Conservation (phyloP, 176 grass and related monocot species). For the Dendrocalamus sinicus region DNA sequence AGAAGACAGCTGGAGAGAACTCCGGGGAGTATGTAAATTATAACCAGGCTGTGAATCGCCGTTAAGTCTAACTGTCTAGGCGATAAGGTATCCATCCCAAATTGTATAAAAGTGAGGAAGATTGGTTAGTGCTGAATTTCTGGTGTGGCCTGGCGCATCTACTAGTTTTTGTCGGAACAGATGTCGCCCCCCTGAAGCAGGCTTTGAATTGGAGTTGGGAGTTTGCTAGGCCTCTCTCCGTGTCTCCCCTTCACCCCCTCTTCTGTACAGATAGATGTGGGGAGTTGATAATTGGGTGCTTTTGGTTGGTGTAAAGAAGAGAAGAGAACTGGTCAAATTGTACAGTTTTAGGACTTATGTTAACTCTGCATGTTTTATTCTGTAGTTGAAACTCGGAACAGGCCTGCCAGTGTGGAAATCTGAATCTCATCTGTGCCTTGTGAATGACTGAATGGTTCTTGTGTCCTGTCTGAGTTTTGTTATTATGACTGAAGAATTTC, state of each 20-base stretch:
- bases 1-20: slow-evolving; percentile 40
- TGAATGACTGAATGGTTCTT: not conserved
- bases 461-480: not conserved
- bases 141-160: slow-evolving; percentile 59
- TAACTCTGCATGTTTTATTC: slow-evolving; percentile 23
- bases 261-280: slow-evolving; percentile 48
- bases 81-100: slow-evolving; percentile 41
- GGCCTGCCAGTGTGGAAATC: not conserved
- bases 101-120: slow-evolving; percentile 65
- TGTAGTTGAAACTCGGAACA: not conserved
- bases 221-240: slow-evolving; percentile 34
- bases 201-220: slow-evolving; percentile 36
- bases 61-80: slow-evolving; percentile 48
- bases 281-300: slow-evolving; percentile 37
- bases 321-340: slow-evolving; percentile 22
- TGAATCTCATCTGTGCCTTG: not conserved
- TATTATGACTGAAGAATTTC: not conserved
- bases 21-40: slow-evolving; percentile 46
- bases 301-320: slow-evolving; percentile 51
- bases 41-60: slow-evolving; percentile 26
- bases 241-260: not conserved
- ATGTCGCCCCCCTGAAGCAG: slow-evolving; percentile 49
- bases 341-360: slow-evolving; percentile 32
- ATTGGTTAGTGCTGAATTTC: slow-evolving; percentile 41
- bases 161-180: slow-evolving; percentile 48